Conservation (phyloP, 2,329 filamentous ascomycete genomes). For the Ophiocordyceps robertsii region DNA sequence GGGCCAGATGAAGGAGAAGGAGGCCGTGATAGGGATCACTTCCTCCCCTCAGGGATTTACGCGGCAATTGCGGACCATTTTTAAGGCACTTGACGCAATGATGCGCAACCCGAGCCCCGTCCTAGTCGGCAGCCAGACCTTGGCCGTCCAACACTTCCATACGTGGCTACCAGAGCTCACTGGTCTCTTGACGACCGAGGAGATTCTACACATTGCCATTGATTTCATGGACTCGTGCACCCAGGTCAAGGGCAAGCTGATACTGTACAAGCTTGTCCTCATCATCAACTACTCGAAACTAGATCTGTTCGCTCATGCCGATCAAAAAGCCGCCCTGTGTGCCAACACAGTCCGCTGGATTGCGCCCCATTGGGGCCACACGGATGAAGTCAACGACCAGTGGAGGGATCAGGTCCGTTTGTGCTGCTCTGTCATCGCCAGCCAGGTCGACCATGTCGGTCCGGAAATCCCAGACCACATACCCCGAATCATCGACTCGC, state of each 20-base stretch:
- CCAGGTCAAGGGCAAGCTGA: constrained; percentile 75
- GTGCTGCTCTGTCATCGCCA: constrained; percentile 84
- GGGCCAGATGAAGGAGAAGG: constrained; percentile 76
- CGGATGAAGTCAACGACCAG: constrained; percentile 60
- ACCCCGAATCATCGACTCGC: constrained; percentile 82
- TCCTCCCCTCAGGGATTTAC: constrained; percentile 61
- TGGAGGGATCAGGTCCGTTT: constrained; percentile 89
- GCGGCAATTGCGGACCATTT: constrained; percentile 71
- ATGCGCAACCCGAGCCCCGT: constrained; percentile 81
- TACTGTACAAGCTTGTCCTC: constrained; percentile 82
- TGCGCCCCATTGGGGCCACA: constrained; percentile 80
- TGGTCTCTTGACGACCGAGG: constrained; percentile 61
- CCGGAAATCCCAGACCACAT: constrained; percentile 80
- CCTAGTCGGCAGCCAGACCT: constrained; percentile 83
- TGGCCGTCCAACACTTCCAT: constrained; percentile 93
- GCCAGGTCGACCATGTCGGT: constrained; percentile 65
- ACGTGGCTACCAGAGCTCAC: constrained; percentile 90
- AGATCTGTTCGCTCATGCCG: constrained; percentile 65
- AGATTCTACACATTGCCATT: constrained; percentile 82
- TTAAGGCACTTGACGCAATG: constrained; percentile 76
- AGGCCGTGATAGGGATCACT: constrained; percentile 74
- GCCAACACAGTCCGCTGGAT: constrained; percentile 84
- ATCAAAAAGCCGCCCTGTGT: constrained; percentile 60
- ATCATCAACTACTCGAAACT: constrained; percentile 84
- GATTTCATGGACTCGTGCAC: constrained; percentile 89